Evolutionary conservation across 805 yeast species (phyloP).

Genomic region (Teunomyces panamensis): DNA sequence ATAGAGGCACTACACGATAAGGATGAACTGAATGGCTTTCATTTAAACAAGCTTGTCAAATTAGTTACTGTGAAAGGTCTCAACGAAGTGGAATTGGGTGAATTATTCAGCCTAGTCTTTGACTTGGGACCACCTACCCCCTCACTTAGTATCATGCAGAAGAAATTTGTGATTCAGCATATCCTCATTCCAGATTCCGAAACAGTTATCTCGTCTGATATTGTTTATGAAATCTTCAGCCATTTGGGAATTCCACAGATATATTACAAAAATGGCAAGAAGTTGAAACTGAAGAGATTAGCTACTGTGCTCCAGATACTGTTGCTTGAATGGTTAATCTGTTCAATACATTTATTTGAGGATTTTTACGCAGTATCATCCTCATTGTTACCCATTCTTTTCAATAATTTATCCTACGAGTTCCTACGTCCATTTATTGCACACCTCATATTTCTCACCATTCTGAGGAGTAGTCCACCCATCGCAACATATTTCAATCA

Average conservation of each 20-base stretch:
- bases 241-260: constrained; percentile 10
- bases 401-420: constrained; percentile 12
- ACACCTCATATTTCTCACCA: constrained; percentile 8
- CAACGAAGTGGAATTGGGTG: neutral
- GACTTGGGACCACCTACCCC: neutral
- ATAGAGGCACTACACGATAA: neutral
- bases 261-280: constrained; percentile 5
- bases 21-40: neutral
- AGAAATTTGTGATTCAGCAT: constrained; percentile 3
- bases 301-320: constrained; percentile 5
- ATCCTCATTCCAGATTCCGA: constrained; percentile 4
- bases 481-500: constrained; percentile 7
- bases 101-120: constrained; percentile 2
- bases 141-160: neutral
- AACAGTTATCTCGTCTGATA: neutral
- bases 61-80: constrained; percentile 1
- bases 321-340: constrained; percentile 12
- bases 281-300: constrained; percentile 4
- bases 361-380: constrained; percentile 1
- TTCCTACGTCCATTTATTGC: constrained; percentile 12
- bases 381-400: constrained; percentile 9
- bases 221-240: constrained; percentile 10
- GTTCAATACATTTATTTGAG: constrained; percentile 7
- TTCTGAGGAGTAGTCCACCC: constrained; percentile 1
- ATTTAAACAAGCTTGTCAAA: neutral